phyloP scores from a whole-genome alignment of 495 filamentous ascomycete species.

The Daldinia vernicosa region DNA sequence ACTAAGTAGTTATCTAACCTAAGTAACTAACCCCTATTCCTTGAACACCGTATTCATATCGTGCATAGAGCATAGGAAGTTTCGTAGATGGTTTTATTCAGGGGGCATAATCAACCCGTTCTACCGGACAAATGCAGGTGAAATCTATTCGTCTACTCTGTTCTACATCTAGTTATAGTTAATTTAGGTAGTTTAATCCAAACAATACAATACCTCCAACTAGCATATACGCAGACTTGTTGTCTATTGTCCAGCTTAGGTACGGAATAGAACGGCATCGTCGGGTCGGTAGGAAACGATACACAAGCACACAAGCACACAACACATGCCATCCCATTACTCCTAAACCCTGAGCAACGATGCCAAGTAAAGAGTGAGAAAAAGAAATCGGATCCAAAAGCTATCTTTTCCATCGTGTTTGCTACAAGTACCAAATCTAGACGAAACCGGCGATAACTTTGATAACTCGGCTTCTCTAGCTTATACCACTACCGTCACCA shows the following conservation, averaged over 20 bases:
- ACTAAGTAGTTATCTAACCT: no score
- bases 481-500: background rate
- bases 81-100: background rate
- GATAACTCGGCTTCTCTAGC: background rate
- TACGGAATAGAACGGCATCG: constrained; percentile 1
- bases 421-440: constrained; percentile 6
- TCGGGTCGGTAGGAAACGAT: background rate
- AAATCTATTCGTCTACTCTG: background rate
- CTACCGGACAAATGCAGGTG: background rate
- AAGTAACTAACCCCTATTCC: background rate
- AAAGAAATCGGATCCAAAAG: constrained; percentile 10
- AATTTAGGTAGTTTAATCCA: background rate
- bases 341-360: background rate
- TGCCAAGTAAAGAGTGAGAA: background rate
- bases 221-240: background rate
- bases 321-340: constrained; percentile 5
- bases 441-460: background rate
- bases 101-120: background rate
- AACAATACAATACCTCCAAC: background rate
- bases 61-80: background rate
- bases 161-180: background rate
- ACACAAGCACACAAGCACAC: constrained; percentile 1
- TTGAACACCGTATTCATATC: background rate
- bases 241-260: background rate
- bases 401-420: constrained; percentile 14